Evolutionary conservation across 306 rosid species (phyloP).

Genomic region (Carpinus fangiana): DNA sequence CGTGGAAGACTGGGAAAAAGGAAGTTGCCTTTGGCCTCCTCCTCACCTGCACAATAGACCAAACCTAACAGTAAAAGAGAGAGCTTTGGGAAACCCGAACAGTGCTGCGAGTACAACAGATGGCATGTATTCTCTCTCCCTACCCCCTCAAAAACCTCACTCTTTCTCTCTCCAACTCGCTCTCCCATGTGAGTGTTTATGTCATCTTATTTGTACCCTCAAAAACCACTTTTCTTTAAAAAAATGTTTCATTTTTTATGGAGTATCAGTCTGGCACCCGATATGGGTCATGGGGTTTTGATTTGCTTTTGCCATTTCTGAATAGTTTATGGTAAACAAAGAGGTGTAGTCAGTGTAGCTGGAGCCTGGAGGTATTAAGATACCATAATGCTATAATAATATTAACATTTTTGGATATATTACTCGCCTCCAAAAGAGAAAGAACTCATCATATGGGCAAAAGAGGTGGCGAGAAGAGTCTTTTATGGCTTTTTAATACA

Average conservation of each 20-base stretch:
- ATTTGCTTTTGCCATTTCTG: background rate
- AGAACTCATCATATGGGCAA: no score
- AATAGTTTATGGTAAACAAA: no score
- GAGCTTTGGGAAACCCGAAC: constrained; percentile 40
- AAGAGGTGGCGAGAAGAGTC: no score
- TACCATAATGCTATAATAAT: no score
- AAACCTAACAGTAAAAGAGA: constrained; percentile 9
- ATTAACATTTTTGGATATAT: no score
- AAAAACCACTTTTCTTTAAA: constrained; percentile 36
- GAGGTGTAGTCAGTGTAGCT: no score
- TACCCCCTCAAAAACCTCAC: constrained; percentile 8
- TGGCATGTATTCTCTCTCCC: constrained; percentile 25
- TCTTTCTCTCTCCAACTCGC: constrained; percentile 31
- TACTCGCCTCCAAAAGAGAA: no score
- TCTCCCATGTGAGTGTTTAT: constrained; percentile 46
- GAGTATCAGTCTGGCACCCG: no score
- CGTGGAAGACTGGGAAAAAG: background rate
- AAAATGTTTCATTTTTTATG: constrained; percentile 13
- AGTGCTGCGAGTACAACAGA: constrained; percentile 38
- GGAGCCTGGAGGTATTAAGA: no score
- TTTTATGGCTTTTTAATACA: no score
- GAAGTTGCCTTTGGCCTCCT: constrained; percentile 23
- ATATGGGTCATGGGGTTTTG: background rate
- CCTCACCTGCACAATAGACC: constrained; percentile 13
- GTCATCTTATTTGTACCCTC: constrained; percentile 22